Base-by-base conservation (phyloP, 306 rosid species). In the Trifolium pratense region DNA sequence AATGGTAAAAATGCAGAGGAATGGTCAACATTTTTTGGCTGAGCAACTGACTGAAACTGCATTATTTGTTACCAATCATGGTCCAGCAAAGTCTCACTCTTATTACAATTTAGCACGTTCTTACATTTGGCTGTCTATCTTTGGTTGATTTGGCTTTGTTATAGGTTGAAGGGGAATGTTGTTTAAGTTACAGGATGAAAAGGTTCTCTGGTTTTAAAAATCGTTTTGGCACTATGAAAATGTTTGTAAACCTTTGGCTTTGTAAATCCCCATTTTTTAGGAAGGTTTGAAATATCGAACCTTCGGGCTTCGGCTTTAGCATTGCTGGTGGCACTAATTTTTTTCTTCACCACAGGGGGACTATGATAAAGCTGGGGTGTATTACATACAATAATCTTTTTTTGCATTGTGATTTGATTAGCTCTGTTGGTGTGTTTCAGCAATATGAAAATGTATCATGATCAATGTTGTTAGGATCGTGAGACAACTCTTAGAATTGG, bases 11-110 rank as follows among this genome's bases (percentile, higher is more conserved):
- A 91, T 95, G 99, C 97, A 91, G 87, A 84, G 80, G 76, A 95
- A 96, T 39, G 99, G 99, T 63, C 99, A 95, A 81, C 97, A 91
- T 84, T 95, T 95, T 86, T 77, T 91, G 68, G 97, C 91, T 49
- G 99, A 95, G 86, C 99, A 95, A 74, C 82, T 95, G 69, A 95
- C 99, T 32, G 99, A 95, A 86, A 95, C 99, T 78, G 99, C 99
- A 26, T 88, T 95, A 71, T 90, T 97, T 71, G 96, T 90, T 73
- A 91, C 97, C 80, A 91, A 95, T 80, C 99, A 91, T 88, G 97
- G 97, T 46, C 99, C 90, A 5, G 91, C 96, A 42, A 95, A 91
- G 82, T 88, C 99, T 18, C 99, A 95, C 81, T 91, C 99, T 68
- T 95, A 85, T 79, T 91, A 91, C 83, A 95, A 95, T 78, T 87